phyloP scores from a whole-genome alignment of 108 stramenopile species.

The Nannochloropsis gaditana region DNA sequence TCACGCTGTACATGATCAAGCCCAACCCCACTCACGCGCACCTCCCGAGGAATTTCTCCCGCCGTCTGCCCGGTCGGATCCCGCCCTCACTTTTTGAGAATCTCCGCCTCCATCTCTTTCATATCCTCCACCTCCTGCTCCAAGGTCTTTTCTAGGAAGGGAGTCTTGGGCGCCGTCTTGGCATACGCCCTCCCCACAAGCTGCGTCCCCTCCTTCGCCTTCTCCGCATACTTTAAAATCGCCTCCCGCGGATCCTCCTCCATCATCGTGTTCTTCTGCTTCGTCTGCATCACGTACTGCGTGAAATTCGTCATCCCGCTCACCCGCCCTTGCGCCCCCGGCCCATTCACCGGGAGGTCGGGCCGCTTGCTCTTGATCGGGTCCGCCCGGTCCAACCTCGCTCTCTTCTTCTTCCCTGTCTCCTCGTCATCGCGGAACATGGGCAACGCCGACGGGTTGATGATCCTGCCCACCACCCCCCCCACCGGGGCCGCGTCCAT shows the following conservation, averaged over 20 bases:
- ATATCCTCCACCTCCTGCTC: constrained; percentile 46
- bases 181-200: constrained; percentile 33
- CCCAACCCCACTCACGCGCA: no score
- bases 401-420: constrained; percentile 40
- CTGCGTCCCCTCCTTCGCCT: constrained; percentile 34
- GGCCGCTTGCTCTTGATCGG: constrained; percentile 52
- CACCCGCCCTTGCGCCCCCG: constrained; percentile 49
- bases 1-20: no score
- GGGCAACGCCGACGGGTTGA: constrained; percentile 54
- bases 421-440: constrained; percentile 53
- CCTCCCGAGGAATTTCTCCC: no score
- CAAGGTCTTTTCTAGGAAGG: constrained; percentile 27
- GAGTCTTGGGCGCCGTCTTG: constrained; percentile 35
- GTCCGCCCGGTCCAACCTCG: constrained; percentile 49
- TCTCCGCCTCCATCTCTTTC: constrained; percentile 38
- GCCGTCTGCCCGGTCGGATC: neutral
- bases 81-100: constrained; percentile 27
- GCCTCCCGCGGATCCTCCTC: constrained; percentile 50
- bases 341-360: constrained; percentile 52
- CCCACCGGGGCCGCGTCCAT: neutral
- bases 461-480: constrained; percentile 50
- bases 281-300: constrained; percentile 55
- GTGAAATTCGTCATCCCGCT: constrained; percentile 54
- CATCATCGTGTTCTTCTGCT: constrained; percentile 45
- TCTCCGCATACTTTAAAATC: constrained; percentile 37